Percentiles rank a stretch among this genome's conserved stretches.
These are phyloP conservation scores for Nakataea oryzae DNA, from an alignment of 2,329 filamentous ascomycete genomes.

Conservation along the genomic window DNA sequence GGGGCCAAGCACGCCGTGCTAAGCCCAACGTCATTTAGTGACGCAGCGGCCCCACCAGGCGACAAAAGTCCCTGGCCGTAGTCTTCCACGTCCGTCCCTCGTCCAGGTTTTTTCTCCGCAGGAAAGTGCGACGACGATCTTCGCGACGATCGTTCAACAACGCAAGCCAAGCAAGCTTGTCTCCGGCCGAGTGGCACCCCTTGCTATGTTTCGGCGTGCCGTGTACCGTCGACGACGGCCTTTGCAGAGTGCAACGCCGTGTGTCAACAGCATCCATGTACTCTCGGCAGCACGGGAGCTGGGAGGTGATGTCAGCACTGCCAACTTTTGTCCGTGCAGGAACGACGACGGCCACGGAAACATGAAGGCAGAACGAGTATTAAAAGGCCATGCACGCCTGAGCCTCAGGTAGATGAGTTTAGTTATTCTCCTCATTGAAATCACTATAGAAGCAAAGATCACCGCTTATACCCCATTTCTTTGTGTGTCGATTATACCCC, in stretches of 20 bases:
- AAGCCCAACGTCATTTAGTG: not conserved
- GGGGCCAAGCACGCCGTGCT: not conserved
- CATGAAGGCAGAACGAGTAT: not conserved
- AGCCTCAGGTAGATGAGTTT: not conserved
- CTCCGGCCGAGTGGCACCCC: not conserved
- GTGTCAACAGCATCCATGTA: too few relatives aligned
- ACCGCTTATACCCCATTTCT: not conserved
- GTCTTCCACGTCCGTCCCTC: not conserved
- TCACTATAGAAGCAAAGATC: not conserved
- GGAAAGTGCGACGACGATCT: not conserved
- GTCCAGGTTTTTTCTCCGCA: not conserved
- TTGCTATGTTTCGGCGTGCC: not conserved
- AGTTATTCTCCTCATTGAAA: not conserved
- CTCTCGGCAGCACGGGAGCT: too few relatives aligned
- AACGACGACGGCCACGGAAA: not conserved
- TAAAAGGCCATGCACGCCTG: not conserved
- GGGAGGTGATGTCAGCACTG: not conserved
- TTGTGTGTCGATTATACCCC: not conserved
- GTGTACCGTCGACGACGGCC: not conserved
- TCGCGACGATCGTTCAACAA: not conserved
- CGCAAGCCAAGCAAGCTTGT: not conserved
- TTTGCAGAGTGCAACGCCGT: not conserved
- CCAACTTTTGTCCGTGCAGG: not conserved
- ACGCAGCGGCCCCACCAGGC: not conserved
- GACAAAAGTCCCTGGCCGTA: not conserved